Evolutionary conservation across 345 rosid species (phyloP).

Genomic region (Cardamine occulta): DNA sequence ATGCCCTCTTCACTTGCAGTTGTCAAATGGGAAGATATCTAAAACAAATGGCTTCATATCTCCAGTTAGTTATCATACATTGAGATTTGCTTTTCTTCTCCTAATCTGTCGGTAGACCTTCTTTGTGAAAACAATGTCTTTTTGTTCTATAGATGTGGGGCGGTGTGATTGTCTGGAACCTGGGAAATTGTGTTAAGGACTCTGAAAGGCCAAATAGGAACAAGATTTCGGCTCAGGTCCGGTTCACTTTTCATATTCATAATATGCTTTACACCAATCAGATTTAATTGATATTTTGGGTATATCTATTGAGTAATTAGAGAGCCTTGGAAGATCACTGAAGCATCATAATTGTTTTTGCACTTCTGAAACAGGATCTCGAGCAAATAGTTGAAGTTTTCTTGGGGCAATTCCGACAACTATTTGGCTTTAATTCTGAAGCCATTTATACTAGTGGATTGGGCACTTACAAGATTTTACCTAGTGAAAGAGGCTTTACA

Average conservation of each 20-base stretch:
- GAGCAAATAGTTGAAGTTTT: constrained; percentile 75
- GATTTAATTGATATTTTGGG: not conserved
- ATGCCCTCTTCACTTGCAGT: constrained; percentile 84
- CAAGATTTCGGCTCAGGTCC: constrained; percentile 64
- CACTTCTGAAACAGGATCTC: constrained; percentile 67
- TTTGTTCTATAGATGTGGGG: constrained; percentile 87
- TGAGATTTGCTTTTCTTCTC: constrained; percentile 22
- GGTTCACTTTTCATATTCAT: constrained; percentile 19
- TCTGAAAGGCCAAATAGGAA: constrained; percentile 51
- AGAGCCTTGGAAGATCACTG: constrained; percentile 20
- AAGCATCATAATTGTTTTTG: constrained; percentile 20
- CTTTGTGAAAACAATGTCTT: constrained; percentile 1
- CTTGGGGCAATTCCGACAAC: constrained; percentile 91
- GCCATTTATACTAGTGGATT: constrained; percentile 55
- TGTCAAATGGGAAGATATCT: constrained; percentile 86
- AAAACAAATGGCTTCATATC: constrained; percentile 91
- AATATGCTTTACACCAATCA: not conserved
- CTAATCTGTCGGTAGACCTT: constrained; percentile 15
- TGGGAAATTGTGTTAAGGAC: constrained; percentile 56
- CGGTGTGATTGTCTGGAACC: constrained; percentile 88
- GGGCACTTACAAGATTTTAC: constrained; percentile 64
- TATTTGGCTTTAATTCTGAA: constrained; percentile 78
- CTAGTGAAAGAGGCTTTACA: constrained; percentile 86
- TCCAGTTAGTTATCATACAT: constrained; percentile 64
- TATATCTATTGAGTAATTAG: constrained; percentile 1